Conservation (phyloP, 441 rosid species). For the Populus hybrid region DNA sequence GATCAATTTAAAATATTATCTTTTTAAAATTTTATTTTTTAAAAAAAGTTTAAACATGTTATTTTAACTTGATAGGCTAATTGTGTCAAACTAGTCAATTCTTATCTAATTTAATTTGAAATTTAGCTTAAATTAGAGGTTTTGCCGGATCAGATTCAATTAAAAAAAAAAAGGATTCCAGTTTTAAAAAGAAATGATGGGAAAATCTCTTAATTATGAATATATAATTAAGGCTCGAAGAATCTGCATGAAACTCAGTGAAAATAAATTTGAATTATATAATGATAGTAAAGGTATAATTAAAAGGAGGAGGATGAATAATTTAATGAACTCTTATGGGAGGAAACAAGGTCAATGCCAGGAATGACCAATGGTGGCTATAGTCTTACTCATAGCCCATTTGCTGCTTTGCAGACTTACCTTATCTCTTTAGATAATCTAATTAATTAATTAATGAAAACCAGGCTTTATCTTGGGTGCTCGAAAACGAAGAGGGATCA, state of each 20-base stretch:
- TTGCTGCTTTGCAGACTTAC: background rate
- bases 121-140: too few species aligned
- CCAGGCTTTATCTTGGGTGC: background rate
- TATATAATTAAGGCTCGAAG: too few species aligned
- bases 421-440: conserved; percentile 24
- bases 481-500: background rate
- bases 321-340: background rate
- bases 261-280: too few species aligned
- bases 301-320: background rate
- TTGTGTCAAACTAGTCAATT: background rate
- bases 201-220: background rate
- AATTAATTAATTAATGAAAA: background rate
- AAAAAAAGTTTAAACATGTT: too few species aligned
- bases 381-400: background rate
- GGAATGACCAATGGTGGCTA: conserved; percentile 14
- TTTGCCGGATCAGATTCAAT: too few species aligned
- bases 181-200: background rate
- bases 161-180: too few species aligned
- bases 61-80: too few species aligned
- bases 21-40: too few species aligned
- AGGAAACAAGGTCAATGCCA: conserved; percentile 16
- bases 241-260: background rate
- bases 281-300: background rate
- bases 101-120: too few species aligned
- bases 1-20: too few species aligned